Evolutionary conservation across 2,329 filamentous ascomycete species (phyloP), one percentile per base, ranked within the genome.

Genomic region (Aspergillus uvarum): DNA sequence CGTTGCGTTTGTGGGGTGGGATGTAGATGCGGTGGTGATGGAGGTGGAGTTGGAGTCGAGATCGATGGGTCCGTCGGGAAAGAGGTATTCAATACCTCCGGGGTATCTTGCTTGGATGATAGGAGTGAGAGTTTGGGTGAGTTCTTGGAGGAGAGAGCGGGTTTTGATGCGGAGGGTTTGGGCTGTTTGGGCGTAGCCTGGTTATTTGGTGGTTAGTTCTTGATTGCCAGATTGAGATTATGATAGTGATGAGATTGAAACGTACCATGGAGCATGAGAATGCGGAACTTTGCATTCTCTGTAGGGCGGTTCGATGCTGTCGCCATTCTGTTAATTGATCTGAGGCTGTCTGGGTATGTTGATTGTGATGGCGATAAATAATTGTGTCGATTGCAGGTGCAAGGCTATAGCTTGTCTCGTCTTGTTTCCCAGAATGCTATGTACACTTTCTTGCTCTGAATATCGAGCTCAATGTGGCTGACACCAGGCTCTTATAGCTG

Each of bases 231-330:
- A 31, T 32, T 1, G 16, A 22, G 22, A 22, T 44, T 10, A n/a
- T 47, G 35, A 7, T 21, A 2, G 21, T 29, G 35, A 8, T 26
- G 26, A 26, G 26, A 7, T 2, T 8, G 26, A 2, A 16, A 21
- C 21, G 8, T 47, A 55, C 53, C 53, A 35, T 55, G 53, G 16
- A 55, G 53, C 53, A 55, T 55, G 4, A 55, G 53, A 42, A 55
- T 47, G 14, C 53, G 22, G 42, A 55, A 55, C n/a, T 24, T 55
- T 10, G 21, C 24, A 24, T 14, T 21, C 7, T 21, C 24, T 8
- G n/a, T 2, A 12, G 47, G 22, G 19, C 3, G 11, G 6, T 21
- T 21, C 1, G 11, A 21, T 11, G 47, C 10, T 49, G 10, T 2
- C 47, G 6, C 5, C 47, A 49, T 49, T 4, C 11, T 35, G 10